Base-by-base conservation (phyloP, 331 rosid genomes). In the Acacia pycnantha region DNA sequence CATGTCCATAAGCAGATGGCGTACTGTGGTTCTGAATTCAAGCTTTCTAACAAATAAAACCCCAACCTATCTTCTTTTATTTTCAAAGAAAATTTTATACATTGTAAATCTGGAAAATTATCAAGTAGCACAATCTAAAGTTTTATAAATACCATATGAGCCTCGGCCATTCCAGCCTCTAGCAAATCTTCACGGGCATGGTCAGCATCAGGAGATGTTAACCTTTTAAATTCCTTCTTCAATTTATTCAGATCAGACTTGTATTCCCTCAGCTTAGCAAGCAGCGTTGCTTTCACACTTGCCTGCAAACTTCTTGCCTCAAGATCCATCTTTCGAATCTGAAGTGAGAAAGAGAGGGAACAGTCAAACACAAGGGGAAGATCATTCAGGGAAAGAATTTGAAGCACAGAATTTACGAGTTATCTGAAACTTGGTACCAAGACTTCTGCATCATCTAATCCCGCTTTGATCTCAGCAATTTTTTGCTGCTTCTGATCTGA, bases 281-380 rank as follows among this genome's bases (percentile, higher is more conserved):
- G 97, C 74, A 93, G 91, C 85, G 72, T 88, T 79, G 94, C 98
- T 85, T 91, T 93, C 27, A 73, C 88, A 50, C 93, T 89, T 70
- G 98, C 94, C 85, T 90, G 98, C 91, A 93, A 83, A 83, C 97
- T 93, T 83, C 98, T 90, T 3, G 97, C 97, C 80, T 93, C 98
- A n/a, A 93, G 92, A 83, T 93, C 98, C 98, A 93, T 93, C 85
- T 93, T 93, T 85, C 98, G 88, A 82, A 93, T 93, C 98, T 93
- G 75, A 12, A 24, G 82, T 35, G 18, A 27, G 26, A 24, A 43
- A 68, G 71, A 50, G 58, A 16, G 6, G 26, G 54, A 61, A 40
- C 24, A 12, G 62, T 62, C 3, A 74, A 54, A 73, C 77, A 41
- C 22, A 81, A 22, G 67, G 29, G n/a, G 15, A 64, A 61, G 27